A percentile compares a stretch with the other conserved stretches of the same genome.
phyloP scores from a whole-genome alignment of 2,329 filamentous ascomycete species.

The Apiospora saccharicola region DNA sequence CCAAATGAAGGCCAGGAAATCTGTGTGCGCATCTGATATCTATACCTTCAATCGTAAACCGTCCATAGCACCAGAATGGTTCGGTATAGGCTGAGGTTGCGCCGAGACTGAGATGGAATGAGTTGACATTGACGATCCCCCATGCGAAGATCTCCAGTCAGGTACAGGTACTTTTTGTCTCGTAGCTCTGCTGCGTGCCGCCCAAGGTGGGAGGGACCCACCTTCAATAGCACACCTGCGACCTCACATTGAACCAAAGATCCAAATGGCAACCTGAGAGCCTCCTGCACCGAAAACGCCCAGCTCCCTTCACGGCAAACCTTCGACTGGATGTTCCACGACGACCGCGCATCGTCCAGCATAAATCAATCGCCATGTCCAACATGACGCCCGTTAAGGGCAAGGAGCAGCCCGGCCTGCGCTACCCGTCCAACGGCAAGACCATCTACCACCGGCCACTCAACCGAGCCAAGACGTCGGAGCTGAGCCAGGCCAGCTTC shows the following conservation, averaged over 20 bases:
- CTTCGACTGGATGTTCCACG: not conserved
- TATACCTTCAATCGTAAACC: not conserved
- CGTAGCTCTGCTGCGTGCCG: not conserved
- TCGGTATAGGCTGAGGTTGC: slow-evolving; percentile 6
- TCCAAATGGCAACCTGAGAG: not conserved
- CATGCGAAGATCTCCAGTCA: slow-evolving; percentile 10
- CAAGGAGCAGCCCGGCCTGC: slow-evolving; percentile 69
- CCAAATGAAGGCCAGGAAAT: not conserved
- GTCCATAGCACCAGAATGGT: not conserved
- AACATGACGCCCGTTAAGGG: slow-evolving; percentile 57
- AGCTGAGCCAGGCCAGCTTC: slow-evolving; percentile 92
- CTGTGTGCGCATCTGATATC: not conserved
- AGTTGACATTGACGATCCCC: slow-evolving; percentile 9
- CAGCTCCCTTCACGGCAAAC: not conserved
- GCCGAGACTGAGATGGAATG: not conserved
- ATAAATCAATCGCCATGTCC: slow-evolving; percentile 50
- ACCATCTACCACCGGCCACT: slow-evolving; percentile 97
- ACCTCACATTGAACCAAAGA: not conserved
- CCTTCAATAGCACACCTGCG: slow-evolving; percentile 16
- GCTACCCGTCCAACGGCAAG: slow-evolving; percentile 91
- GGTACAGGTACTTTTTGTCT: slow-evolving; percentile 10
- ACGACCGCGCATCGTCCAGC: slow-evolving; percentile 1
- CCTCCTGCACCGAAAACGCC: not conserved
- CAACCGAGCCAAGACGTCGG: slow-evolving; percentile 86
- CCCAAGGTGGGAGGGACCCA: not conserved